Evolutionary conservation across 495 filamentous ascomycete species (phyloP).

Genomic region (Talaromyces liani): DNA sequence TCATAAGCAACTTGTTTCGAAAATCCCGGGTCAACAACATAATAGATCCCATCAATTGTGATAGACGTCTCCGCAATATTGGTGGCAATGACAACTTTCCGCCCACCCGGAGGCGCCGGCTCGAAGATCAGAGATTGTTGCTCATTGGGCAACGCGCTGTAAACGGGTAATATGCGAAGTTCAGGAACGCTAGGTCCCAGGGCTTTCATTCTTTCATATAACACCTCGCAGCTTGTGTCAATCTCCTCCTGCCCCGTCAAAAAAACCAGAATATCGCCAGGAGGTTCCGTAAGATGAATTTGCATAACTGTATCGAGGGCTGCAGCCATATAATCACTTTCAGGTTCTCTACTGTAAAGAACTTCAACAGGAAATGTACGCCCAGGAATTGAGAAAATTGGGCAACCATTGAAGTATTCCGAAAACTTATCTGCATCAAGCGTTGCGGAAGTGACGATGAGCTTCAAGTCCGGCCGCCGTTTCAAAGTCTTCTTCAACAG

Average conservation of each 20-base stretch:
- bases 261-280: conserved; percentile 91
- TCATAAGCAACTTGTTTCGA: conserved; percentile 98
- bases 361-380: conserved; percentile 93
- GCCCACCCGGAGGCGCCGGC: conserved; percentile 75
- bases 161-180: conserved; percentile 87
- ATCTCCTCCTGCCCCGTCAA: conserved; percentile 98
- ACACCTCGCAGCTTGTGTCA: conserved; percentile 83
- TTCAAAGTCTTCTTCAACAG: conserved; percentile 91
- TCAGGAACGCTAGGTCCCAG: conserved; percentile 87
- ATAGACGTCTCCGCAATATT: conserved; percentile 98
- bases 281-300: conserved; percentile 86
- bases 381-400: conserved; percentile 94
- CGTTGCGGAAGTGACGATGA: conserved; percentile 95
- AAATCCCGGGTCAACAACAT: conserved; percentile 94
- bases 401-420: conserved; percentile 86
- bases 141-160: conserved; percentile 80
- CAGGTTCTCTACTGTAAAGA: conserved; percentile 88
- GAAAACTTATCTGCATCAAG: conserved; percentile 97
- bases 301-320: conserved; percentile 95
- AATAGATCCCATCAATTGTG: conserved; percentile 96
- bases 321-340: conserved; percentile 94
- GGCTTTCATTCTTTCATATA: conserved; percentile 95
- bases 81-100: conserved; percentile 96
- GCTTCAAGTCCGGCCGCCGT: conserved; percentile 73
- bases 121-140: conserved; percentile 95